Evolutionary conservation across 208 protist genomes (phyloP).

Genomic region (Acanthamoeba divionensis): DNA sequence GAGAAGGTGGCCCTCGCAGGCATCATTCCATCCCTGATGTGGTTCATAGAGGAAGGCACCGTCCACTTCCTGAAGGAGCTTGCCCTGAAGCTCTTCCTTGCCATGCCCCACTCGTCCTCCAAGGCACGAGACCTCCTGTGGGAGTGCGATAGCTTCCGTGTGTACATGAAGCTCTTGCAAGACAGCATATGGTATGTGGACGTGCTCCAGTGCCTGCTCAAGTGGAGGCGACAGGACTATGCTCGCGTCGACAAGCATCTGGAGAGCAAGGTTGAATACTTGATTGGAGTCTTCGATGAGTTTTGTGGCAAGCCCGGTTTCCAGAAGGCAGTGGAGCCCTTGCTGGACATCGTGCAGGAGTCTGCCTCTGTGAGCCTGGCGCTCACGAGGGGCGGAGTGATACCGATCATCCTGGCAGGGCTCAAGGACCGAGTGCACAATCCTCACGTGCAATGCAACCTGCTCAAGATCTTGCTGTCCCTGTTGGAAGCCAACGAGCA

Average conservation of each 20-base stretch:
- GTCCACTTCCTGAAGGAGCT: conserved; percentile 74
- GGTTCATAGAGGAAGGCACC: conserved; percentile 69
- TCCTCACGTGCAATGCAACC: conserved; percentile 23
- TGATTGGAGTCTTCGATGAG: conserved; percentile 28
- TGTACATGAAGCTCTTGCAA: conserved; percentile 29
- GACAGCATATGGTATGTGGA: conserved; percentile 41
- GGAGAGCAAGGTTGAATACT: conserved; percentile 20
- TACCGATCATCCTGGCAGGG: conserved; percentile 37
- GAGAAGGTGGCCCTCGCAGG: conserved; percentile 76
- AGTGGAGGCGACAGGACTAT: conserved; percentile 10
- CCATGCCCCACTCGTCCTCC: conserved; percentile 54
- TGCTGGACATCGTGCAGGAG: conserved; percentile 49
- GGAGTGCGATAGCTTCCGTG: conserved; percentile 48
- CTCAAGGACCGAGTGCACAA: not conserved
- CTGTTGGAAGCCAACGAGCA: conserved; percentile 7
- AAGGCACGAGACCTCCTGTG: conserved; percentile 37
- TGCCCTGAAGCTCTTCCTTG: conserved; percentile 71
- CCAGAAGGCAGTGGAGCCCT: conserved; percentile 38
- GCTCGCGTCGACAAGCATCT: not conserved
- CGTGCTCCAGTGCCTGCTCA: conserved; percentile 49
- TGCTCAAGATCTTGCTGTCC: conserved; percentile 50
- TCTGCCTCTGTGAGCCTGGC: conserved; percentile 44
- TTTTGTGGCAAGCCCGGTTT: conserved; percentile 49
- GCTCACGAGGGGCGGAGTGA: conserved; percentile 10
- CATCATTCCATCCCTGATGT: conserved; percentile 78